Evolutionary conservation across 106 monocot species (phyloP).

Genomic region (Dendrobium chrysotoxum): DNA sequence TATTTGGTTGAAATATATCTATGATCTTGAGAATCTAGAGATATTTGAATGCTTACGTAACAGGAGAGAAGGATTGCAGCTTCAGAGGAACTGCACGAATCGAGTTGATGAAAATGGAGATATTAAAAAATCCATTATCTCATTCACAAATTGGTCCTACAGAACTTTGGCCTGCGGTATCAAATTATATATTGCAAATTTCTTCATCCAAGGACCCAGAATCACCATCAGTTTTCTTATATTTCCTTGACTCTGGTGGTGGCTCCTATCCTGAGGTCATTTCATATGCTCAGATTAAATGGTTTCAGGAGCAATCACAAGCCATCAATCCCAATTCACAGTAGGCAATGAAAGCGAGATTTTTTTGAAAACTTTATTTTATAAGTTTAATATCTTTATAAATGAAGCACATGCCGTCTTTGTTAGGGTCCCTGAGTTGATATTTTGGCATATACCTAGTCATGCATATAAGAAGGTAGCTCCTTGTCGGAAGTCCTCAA

Average conservation of each 20-base stretch:
- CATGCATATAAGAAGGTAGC: constrained; percentile 58
- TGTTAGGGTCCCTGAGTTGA: constrained; percentile 63
- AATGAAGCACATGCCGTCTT: neutral
- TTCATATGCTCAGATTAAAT: constrained; percentile 63
- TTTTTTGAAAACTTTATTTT: neutral
- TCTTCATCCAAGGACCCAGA: constrained; percentile 32
- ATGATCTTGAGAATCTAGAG: neutral
- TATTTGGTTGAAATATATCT: neutral
- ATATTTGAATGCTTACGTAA: constrained; percentile 5
- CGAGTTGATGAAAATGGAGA: constrained; percentile 51
- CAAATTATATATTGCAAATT: constrained; percentile 71
- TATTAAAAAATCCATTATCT: constrained; percentile 36
- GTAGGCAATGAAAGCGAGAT: constrained; percentile 22
- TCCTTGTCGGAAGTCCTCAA: constrained; percentile 29
- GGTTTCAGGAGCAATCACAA: constrained; percentile 53
- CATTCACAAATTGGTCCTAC: constrained; percentile 49
- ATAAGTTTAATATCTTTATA: neutral
- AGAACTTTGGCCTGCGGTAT: constrained; percentile 75
- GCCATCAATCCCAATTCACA: constrained; percentile 50
- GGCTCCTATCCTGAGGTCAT: constrained; percentile 87
- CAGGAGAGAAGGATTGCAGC: constrained; percentile 36
- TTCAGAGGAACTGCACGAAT: constrained; percentile 64
- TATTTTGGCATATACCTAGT: constrained; percentile 96
- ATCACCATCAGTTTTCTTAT: constrained; percentile 40
- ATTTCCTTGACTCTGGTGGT: constrained; percentile 93